Conservation (phyloP, 2,329 filamentous ascomycete species). For the Trichoderma sp. region DNA sequence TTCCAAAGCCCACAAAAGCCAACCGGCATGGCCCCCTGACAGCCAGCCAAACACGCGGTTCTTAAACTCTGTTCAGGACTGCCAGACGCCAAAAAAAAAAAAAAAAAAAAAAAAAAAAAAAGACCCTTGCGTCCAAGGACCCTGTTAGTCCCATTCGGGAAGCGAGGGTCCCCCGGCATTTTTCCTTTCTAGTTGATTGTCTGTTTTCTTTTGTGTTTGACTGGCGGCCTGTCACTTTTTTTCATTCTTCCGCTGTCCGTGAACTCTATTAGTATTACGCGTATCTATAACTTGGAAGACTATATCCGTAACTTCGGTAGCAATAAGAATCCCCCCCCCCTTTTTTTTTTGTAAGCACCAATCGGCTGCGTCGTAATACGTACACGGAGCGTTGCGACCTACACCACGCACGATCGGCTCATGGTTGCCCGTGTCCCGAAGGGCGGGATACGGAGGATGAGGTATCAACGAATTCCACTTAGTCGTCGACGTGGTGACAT, state of each 20-base stretch:
- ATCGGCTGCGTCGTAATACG: neutral
- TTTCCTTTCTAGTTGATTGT: neutral
- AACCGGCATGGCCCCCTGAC: neutral
- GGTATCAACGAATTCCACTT: neutral
- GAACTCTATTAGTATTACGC: neutral
- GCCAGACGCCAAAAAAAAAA: neutral
- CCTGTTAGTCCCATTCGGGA: neutral
- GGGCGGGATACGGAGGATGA: neutral
- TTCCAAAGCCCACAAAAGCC: neutral
- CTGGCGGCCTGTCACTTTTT: neutral
- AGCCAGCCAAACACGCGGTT: neutral
- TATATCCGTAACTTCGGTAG: neutral
- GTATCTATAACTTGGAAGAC: neutral
- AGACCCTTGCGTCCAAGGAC: neutral
- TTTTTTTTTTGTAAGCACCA: neutral
- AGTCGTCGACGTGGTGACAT: neutral
- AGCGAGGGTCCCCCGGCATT: neutral
- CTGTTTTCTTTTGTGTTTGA: neutral
- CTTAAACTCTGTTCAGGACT: neutral
- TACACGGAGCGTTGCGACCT: neutral
- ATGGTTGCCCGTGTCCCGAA: neutral
- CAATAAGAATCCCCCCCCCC: neutral
- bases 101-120: neutral
- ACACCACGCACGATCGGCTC: neutral
- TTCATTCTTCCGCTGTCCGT: neutral